A percentile compares a stretch with the other conserved stretches of the same genome.
phyloP scores from a whole-genome alignment of 1,139 yeast genomes.

The Geotrichum armillariae region DNA sequence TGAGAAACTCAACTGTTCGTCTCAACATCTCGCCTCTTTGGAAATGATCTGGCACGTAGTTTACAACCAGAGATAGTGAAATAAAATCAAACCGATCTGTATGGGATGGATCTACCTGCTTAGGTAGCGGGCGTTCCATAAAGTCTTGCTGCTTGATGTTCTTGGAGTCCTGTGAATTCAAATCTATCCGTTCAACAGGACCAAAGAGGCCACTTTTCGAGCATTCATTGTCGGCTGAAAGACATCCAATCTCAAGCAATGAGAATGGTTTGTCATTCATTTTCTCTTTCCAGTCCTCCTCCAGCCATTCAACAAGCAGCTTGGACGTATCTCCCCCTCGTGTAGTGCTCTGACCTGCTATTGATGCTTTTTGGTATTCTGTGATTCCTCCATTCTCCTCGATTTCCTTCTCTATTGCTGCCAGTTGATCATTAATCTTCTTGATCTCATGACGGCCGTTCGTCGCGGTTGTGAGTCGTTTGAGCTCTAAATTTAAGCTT shows the following conservation, averaged over 20 bases:
- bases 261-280: conserved; percentile 5
- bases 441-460: conserved; percentile 97
- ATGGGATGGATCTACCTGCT: conserved; percentile 41
- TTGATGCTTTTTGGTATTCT: conserved; percentile 82
- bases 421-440: conserved; percentile 87
- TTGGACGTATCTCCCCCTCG: conserved; percentile 94
- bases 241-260: conserved; percentile 82
- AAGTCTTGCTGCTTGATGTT: conserved; percentile 74
- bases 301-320: conserved; percentile 67
- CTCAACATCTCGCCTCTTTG: conserved; percentile 76
- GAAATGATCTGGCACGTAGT: conserved; percentile 75
- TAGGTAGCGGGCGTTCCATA: conserved; percentile 72
- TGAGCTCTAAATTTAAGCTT: conserved; percentile 24
- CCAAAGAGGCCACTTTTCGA: conserved; percentile 44
- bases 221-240: conserved; percentile 68
- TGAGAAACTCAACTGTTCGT: conserved; percentile 59
- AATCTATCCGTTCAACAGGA: conserved; percentile 64
- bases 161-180: conserved; percentile 73
- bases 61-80: conserved; percentile 83
- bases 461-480: not conserved
- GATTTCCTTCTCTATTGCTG: conserved; percentile 49
- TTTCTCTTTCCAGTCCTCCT: conserved; percentile 28
- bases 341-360: conserved; percentile 70
- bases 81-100: conserved; percentile 55
- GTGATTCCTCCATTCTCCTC: conserved; percentile 46